Conservation (phyloP, 805 yeast species). For the Wickerhamiella qilinensis region DNA sequence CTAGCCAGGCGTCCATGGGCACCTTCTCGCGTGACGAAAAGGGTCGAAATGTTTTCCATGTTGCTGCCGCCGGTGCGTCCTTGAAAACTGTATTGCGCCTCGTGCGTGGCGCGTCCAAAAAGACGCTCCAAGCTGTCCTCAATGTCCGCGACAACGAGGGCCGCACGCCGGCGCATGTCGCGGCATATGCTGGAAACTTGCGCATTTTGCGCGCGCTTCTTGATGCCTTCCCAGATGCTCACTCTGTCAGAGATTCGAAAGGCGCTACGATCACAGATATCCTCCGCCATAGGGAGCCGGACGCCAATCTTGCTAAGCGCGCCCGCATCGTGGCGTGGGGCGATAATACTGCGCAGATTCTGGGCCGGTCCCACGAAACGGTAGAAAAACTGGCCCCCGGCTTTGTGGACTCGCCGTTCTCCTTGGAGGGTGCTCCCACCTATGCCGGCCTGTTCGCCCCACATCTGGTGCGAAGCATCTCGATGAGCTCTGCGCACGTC, state of each 20-base stretch:
- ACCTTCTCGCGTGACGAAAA: constrained; percentile 3
- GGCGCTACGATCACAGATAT: constrained; percentile 10
- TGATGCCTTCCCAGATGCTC: constrained; percentile 12
- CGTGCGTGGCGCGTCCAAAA: constrained; percentile 7
- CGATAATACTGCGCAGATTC: constrained; percentile 1
- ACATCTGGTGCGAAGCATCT: constrained; percentile 1
- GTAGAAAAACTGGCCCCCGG: background rate
- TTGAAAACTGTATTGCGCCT: constrained; percentile 5
- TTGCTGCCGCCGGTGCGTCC: constrained; percentile 12
- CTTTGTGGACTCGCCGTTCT: constrained; percentile 1
- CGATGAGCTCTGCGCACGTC: constrained; percentile 2
- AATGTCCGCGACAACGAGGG: constrained; percentile 11
- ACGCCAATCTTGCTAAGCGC: constrained; percentile 1
- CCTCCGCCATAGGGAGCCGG: constrained; percentile 7
- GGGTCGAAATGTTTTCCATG: constrained; percentile 14
- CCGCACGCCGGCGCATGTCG: constrained; percentile 14
- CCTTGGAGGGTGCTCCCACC: background rate
- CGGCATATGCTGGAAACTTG: constrained; percentile 13
- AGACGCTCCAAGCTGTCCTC: constrained; percentile 7
- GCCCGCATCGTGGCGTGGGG: constrained; percentile 8
- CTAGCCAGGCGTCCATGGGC: background rate
- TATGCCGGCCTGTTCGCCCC: constrained; percentile 1
- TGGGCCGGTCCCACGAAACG: background rate
- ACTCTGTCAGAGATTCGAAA: constrained; percentile 6
- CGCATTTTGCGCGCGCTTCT: constrained; percentile 8